Evolutionary conservation across 495 filamentous ascomycete species (phyloP), one percentile per base, ranked within the genome.

Genomic region (Delitschia confertaspora): DNA sequence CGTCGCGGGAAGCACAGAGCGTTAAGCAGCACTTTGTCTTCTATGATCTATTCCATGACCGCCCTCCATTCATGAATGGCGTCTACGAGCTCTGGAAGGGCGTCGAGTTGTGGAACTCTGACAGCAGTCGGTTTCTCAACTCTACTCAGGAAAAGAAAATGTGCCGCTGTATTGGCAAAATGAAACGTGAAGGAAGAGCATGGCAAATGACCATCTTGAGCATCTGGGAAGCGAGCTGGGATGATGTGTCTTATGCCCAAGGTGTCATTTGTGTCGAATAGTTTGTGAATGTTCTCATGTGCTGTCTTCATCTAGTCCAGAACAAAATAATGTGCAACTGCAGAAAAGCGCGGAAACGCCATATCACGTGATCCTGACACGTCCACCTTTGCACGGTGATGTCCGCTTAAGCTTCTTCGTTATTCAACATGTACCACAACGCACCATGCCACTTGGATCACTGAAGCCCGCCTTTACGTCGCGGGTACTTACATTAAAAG

Each of bases 1-100:
- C 74, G 3, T 63, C 57, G n/a, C 71, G 74, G 0, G 69, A 72
- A 33, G 44, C 32, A 13, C 49, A 55, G 4, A 45, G 54, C 6
- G 57, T 57, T n/a, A 69, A 64, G 32, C 78, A 80, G 44, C 66
- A 73, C 39, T 78, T 81, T 41, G 64, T 72, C 23, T 74, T 81
- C 32, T 48, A 66, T 3, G 78, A 82, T 51, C 56, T 80, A 1
- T 81, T 69, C 50, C 72, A 75, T 47, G 66, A 74, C 30, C 63
- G 69, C 9, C 65, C 61, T 7, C 78, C 76, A 6, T 69, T 72
- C 48, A 58, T 72, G 3, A 56, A 57, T 1, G 79, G 74, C 1
- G 56, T 65, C 4, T 69, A 75, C 30, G 55, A 62, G 29, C 60
- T 71, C 31, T 76, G 68, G 69, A 69, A 63, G 42, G 57, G 55